Percentiles rank a stretch among this genome's conserved stretches.
These are phyloP conservation scores for Camelina sativa DNA, from an alignment of 345 rosid species.

Conservation along the genomic window DNA sequence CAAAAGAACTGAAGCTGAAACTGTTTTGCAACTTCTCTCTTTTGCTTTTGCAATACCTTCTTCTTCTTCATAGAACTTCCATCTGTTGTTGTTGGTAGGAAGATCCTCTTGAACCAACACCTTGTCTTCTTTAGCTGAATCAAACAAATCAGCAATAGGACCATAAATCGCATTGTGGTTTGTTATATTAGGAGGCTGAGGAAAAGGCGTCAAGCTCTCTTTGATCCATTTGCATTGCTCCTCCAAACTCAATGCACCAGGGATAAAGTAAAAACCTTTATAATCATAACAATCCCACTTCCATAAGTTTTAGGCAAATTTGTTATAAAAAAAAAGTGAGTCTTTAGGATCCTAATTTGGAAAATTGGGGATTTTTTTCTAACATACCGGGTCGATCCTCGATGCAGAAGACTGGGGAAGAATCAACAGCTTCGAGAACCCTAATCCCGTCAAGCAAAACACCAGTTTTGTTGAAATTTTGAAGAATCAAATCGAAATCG, in stretches of 20 bases:
- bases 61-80: constrained; percentile 62
- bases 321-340: not conserved
- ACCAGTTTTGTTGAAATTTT: constrained; percentile 48
- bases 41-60: constrained; percentile 32
- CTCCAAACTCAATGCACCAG: constrained; percentile 67
- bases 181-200: constrained; percentile 90
- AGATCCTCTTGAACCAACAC: constrained; percentile 57
- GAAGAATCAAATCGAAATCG: constrained; percentile 62
- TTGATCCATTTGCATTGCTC: constrained; percentile 88
- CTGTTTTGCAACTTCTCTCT: constrained; percentile 51
- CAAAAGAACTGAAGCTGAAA: constrained; percentile 57
- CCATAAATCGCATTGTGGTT: constrained; percentile 88
- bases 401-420: constrained; percentile 61
- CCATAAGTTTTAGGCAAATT: constrained; percentile 3
- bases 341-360: not conserved
- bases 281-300: constrained; percentile 3
- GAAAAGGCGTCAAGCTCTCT: constrained; percentile 74
- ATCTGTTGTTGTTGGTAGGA: constrained; percentile 45
- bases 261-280: constrained; percentile 84
- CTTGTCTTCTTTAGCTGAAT: constrained; percentile 60
- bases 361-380: not conserved
- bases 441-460: constrained; percentile 62
- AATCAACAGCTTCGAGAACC: constrained; percentile 41
- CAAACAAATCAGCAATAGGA: constrained; percentile 65
- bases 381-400: constrained; percentile 70